phyloP scores from a whole-genome alignment of 305 asterid species.

The Salvia sclarea region DNA sequence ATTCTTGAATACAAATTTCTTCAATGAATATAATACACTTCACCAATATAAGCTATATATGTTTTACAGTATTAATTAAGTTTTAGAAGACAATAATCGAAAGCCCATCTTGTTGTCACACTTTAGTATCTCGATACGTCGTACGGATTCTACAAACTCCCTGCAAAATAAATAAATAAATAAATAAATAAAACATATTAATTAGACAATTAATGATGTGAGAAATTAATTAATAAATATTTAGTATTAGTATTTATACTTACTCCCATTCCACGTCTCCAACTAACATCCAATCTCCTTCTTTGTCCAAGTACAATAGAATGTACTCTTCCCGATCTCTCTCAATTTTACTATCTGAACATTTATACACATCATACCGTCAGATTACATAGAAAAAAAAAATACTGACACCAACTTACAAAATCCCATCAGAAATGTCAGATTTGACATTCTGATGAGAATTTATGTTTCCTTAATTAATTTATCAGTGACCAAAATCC shows the following conservation, averaged over 20 bases:
- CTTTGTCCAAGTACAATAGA: conserved; percentile 55
- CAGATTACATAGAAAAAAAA: background rate
- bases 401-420: too few species aligned
- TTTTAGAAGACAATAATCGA: background rate
- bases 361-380: background rate
- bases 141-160: conserved; percentile 47
- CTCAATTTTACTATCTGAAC: conserved; percentile 40
- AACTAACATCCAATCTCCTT: conserved; percentile 59
- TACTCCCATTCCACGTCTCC: conserved; percentile 74
- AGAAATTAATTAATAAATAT: too few species aligned
- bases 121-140: conserved; percentile 47
- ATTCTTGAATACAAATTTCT: background rate
- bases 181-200: too few species aligned
- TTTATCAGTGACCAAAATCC: too few species aligned
- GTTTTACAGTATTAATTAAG: background rate
- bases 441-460: too few species aligned
- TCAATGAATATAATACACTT: background rate
- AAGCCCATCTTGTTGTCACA: conserved; percentile 24
- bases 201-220: too few species aligned
- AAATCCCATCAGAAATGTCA: too few species aligned
- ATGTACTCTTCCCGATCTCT: conserved; percentile 31
- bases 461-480: too few species aligned
- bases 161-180: too few species aligned
- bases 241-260: conserved; percentile 13
- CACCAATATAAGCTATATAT: background rate